Conservation (phyloP, 129 eudicot species). For the Saposhnikovia divaricata region DNA sequence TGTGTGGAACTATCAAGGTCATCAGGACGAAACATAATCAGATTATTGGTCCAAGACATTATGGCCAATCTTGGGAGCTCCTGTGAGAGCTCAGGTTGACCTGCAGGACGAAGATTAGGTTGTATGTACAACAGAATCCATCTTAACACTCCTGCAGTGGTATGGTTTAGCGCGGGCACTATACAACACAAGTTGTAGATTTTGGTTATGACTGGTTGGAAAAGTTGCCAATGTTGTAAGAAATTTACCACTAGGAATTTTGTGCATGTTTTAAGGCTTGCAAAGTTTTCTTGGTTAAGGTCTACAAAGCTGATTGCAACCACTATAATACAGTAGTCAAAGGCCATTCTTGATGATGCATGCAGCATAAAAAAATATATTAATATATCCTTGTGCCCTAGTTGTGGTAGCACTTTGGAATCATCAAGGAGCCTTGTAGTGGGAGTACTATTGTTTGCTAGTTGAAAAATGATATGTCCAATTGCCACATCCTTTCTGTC, state of each 20-base stretch:
- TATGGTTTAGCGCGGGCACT: not conserved
- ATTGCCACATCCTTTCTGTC: not conserved
- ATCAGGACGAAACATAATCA: constrained; percentile 51
- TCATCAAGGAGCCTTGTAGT: not conserved
- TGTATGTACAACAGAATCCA: not conserved
- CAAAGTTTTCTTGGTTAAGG: not conserved
- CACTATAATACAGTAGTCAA: not conserved
- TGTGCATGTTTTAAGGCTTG: constrained; percentile 5
- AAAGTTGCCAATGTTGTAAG: not conserved
- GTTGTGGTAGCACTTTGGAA: not conserved
- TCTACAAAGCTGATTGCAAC: not conserved
- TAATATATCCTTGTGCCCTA: not conserved
- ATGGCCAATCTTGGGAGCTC: constrained; percentile 70
- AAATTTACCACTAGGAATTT: not conserved
- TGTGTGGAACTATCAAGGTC: constrained; percentile 50
- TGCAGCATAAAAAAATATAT: not conserved
- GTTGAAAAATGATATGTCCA: not conserved
- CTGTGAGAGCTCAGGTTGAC: constrained; percentile 62
- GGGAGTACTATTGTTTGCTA: not conserved
- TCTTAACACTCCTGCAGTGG: not conserved
- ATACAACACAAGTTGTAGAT: not conserved
- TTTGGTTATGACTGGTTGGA: not conserved
- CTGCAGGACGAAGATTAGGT: not conserved
- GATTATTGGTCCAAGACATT: constrained; percentile 67
- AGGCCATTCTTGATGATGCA: not conserved